phyloP scores from a whole-genome alignment of 208 protist species.

The Acanthamoeba sp. region DNA sequence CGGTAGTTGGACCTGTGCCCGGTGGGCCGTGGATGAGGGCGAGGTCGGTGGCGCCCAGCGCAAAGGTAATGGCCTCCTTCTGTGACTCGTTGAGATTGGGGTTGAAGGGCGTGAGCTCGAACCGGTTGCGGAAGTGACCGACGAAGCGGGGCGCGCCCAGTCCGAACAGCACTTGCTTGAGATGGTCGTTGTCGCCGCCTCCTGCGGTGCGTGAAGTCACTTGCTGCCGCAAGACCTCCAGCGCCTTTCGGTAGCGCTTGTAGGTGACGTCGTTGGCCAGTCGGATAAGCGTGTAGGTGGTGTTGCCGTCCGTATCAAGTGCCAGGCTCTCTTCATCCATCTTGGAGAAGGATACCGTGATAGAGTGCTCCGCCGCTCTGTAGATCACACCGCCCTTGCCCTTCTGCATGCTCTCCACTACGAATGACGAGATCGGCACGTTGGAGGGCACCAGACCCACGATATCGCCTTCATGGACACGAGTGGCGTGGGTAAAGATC shows the following conservation, averaged over 20 bases:
- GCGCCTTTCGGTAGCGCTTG: constrained; percentile 59
- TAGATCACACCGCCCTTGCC: constrained; percentile 71
- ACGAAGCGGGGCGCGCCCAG: constrained; percentile 51
- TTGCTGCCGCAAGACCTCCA: constrained; percentile 6
- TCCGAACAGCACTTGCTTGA: constrained; percentile 71
- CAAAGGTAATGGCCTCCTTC: constrained; percentile 74
- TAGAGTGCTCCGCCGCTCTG: not conserved
- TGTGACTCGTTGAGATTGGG: constrained; percentile 67
- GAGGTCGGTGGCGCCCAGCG: constrained; percentile 60
- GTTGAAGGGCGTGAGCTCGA: constrained; percentile 55
- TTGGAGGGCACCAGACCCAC: constrained; percentile 63
- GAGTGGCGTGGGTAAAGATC: not conserved
- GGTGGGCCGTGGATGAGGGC: constrained; percentile 86
- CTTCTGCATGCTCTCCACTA: constrained; percentile 42
- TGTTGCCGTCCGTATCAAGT: not conserved
- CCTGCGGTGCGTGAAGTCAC: constrained; percentile 8
- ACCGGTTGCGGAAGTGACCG: constrained; percentile 13
- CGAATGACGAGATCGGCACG: constrained; percentile 57
- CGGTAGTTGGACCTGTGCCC: constrained; percentile 73
- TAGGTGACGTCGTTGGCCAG: constrained; percentile 75
- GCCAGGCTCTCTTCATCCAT: constrained; percentile 43
- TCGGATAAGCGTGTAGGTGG: constrained; percentile 34
- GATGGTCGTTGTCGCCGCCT: constrained; percentile 25
- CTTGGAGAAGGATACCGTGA: constrained; percentile 74
- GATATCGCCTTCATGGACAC: constrained; percentile 35